Conservation (phyloP, 1,284 basidiomycete genomes). For the Laetiporus sulphureus region DNA sequence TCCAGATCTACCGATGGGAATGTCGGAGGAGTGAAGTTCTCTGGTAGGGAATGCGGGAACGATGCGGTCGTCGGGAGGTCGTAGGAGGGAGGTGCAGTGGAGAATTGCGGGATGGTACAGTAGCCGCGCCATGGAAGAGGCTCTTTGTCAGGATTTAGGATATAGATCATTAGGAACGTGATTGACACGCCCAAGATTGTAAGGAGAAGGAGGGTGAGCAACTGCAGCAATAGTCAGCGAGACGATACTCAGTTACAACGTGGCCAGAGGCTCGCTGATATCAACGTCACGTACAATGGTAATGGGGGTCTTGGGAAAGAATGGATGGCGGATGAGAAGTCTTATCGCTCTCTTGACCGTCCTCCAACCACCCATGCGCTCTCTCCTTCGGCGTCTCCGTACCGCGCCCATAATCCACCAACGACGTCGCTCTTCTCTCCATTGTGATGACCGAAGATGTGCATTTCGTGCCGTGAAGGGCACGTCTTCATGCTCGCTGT, state of each 20-base stretch:
- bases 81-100: conserved; percentile 33
- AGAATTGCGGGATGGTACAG: conserved; percentile 61
- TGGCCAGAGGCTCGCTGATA: not conserved
- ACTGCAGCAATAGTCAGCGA: conserved; percentile 31
- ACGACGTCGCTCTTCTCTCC: conserved; percentile 28
- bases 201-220: conserved; percentile 66
- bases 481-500: conserved; percentile 52
- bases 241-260: no score
- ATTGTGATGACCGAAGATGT: conserved; percentile 25
- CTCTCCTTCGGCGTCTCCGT: conserved; percentile 30
- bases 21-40: conserved; percentile 32
- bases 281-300: conserved; percentile 56
- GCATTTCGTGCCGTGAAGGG: conserved; percentile 35
- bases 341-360: conserved; percentile 47
- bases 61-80: conserved; percentile 30
- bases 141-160: conserved; percentile 94
- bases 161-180: conserved; percentile 81
- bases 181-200: conserved; percentile 71
- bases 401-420: conserved; percentile 27
- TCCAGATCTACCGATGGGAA: conserved; percentile 71
- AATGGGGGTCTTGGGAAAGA: conserved; percentile 75
- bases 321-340: conserved; percentile 61
- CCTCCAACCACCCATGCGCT: conserved; percentile 30
- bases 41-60: conserved; percentile 30
- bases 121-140: conserved; percentile 92